Conservation (phyloP, 345 rosid species). For the Brassica carinata region DNA sequence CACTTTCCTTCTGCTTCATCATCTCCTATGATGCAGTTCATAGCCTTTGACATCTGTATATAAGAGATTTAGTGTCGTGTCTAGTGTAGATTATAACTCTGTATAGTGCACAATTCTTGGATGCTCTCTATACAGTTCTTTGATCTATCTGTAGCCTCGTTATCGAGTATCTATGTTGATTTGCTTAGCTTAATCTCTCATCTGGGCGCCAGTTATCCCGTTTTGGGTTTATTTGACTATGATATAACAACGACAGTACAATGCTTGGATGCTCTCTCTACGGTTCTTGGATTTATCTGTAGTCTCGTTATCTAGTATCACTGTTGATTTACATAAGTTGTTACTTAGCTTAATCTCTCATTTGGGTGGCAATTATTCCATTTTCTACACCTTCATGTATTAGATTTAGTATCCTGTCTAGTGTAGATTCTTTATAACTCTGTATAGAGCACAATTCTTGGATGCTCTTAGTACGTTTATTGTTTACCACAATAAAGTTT, state of each 20-base stretch:
- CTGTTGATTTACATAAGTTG: not conserved
- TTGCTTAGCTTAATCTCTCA: constrained; percentile 7
- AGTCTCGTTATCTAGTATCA: not conserved
- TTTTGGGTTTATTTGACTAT: no score
- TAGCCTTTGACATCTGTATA: not conserved
- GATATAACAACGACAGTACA: not conserved
- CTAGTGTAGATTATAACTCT: not conserved
- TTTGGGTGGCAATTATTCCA: not conserved
- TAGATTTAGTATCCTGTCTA: not conserved
- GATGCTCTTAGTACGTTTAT: not conserved
- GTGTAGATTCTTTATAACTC: not conserved
- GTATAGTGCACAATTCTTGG: not conserved
- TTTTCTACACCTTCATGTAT: not conserved
- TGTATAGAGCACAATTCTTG: not conserved
- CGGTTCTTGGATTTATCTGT: not conserved
- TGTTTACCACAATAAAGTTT: not conserved
- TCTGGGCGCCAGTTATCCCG: not conserved
- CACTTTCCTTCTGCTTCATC: not conserved
- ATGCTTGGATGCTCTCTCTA: not conserved
- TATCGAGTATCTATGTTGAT: constrained; percentile 2
- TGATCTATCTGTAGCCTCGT: not conserved
- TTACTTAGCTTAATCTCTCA: constrained; percentile 1
- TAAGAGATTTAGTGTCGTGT: not conserved
- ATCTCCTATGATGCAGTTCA: not conserved
- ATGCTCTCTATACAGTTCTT: not conserved